Base-by-base conservation (phyloP, 805 yeast genomes). In the Kockiozyma suomiensis region DNA sequence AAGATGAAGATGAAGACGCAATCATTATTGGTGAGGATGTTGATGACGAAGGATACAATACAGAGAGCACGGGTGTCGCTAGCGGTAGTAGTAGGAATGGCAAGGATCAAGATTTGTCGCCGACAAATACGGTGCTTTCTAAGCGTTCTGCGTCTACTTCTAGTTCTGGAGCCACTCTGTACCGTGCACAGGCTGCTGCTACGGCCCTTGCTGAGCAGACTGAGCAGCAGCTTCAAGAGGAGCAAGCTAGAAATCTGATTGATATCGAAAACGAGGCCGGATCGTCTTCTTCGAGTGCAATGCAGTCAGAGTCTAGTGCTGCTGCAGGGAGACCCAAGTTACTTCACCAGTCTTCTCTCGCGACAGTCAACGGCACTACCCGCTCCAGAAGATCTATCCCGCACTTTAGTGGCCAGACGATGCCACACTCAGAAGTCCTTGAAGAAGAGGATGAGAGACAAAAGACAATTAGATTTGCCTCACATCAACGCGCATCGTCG, bases 321-420 rank as follows among this genome's bases (percentile, higher is more conserved):
- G 32, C 33, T 21, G 17, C 50, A 25, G 53, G 15, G 26, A 53
- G 60, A 17, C 58, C 62, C 10, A 47, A 43, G 28, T 48, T 61
- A 6, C 21, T 62, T 17, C 63, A 54, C 23, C 57, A 54, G 12
- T 56, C 62, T 3, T 58, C 63, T n/a, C 53, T 61, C 5, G 65
- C 65, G 12, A 54, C 50, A 4, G 49, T 45, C 25, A 26, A 60
- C 13, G 58, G 61, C 7, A 23, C 62, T 6, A 15, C 60, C 2
- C 56, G 62, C 2, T 23, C 58, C 13, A 49, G 64, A 5, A 53
- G 66, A 12, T 48, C 65, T 19, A 48, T 70, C 59, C 75, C 75
- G 7, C 68, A 70, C 45, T 72, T 72, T 62, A 62, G 72, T 10
- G 71, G 75, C 6, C 61, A 59, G 47, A 70, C 74, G 15, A 71